These are phyloP conservation scores for Perkinsus marinus DNA, from an alignment of 169 alveolate genomes.

Conservation along the genomic window DNA sequence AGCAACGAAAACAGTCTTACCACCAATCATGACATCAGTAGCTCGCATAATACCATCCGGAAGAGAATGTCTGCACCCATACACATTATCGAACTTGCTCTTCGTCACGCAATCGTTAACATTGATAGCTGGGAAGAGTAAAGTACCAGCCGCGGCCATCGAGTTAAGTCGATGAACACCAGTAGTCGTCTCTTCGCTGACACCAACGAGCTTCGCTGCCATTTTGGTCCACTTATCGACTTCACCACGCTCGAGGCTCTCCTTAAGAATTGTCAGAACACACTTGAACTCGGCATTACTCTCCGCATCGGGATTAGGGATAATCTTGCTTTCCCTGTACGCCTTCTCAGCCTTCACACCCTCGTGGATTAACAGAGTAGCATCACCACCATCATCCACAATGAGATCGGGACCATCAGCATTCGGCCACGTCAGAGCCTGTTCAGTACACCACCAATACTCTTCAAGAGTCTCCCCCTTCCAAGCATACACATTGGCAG, in stretches of 20 bases:
- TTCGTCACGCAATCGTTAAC: constrained; percentile 94
- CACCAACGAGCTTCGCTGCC: constrained; percentile 76
- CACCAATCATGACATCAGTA: constrained; percentile 93
- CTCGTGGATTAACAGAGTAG: constrained; percentile 79
- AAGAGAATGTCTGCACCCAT: constrained; percentile 95
- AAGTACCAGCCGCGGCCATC: constrained; percentile 66
- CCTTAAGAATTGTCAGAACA: constrained; percentile 34
- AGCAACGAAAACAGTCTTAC: constrained; percentile 84
- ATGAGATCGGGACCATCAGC: constrained; percentile 87
- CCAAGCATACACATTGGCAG: constrained; percentile 93
- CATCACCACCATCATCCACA: constrained; percentile 97
- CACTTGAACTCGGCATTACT: constrained; percentile 38
- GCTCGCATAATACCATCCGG: constrained; percentile 95
- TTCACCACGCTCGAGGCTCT: constrained; percentile 34
- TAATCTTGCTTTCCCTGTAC: constrained; percentile 14
- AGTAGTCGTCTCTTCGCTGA: constrained; percentile 96
- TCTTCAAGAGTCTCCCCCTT: constrained; percentile 84
- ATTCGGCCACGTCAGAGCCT: constrained; percentile 83
- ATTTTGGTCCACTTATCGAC: constrained; percentile 68
- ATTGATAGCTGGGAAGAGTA: constrained; percentile 87
- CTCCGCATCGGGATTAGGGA: constrained; percentile 44
- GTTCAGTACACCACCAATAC: constrained; percentile 93
- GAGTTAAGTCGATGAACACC: constrained; percentile 86
- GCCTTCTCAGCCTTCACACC: constrained; percentile 67
- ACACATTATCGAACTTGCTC: constrained; percentile 90